Evolutionary conservation across 768 basidiomycete species (phyloP), one percentile per base, ranked within the genome.

Genomic region (Lactifluus rugatus): DNA sequence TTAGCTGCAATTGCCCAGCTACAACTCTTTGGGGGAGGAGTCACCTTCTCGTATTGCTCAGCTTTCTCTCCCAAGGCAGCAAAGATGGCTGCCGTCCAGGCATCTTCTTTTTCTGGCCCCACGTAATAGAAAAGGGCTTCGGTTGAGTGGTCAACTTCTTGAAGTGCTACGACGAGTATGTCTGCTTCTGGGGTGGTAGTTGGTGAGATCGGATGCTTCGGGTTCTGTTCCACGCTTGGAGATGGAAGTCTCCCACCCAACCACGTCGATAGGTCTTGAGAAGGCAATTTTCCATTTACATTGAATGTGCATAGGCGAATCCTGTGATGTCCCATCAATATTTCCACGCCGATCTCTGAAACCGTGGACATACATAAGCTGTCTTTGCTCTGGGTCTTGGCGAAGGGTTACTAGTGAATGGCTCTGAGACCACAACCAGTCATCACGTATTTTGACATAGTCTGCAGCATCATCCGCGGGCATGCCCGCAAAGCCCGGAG

Each of bases 281-380:
- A 81, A 0, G 90, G 87, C 37, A 79, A 63, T 65, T 82, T 83
- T 1, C 87, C 89, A 64, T 90, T 89, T 47, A 92, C 89, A 64
- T 93, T 93, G 74, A 92, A 93, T 0, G 87, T 88, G 21, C 89
- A 88, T 17, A 86, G 58, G 6, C 87, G 83, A 49, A 91, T 66
- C 32, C 86, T 87, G 60, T 13, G 36, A 49, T 23, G 25, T n/a
- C 6, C 31, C 36, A 14, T 56, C 45, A 50, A 45, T 53, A 10
- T 56, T 41, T 42, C 23, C 16, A 2, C 8, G 50, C 47, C n/a
- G 25, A 49, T 26, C 31, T 28, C 13, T 14, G 34, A 48, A 16
- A 52, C 32, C 19, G 54, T 60, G 13, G 34, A 67, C 69, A 56
- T 62, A 62, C 62, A 49, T 23, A 16, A 64, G 62, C 14, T 48